These are phyloP conservation scores for Rhizopogon vinicolor DNA, from an alignment of 768 basidiomycete genomes.

Conservation along the genomic window DNA sequence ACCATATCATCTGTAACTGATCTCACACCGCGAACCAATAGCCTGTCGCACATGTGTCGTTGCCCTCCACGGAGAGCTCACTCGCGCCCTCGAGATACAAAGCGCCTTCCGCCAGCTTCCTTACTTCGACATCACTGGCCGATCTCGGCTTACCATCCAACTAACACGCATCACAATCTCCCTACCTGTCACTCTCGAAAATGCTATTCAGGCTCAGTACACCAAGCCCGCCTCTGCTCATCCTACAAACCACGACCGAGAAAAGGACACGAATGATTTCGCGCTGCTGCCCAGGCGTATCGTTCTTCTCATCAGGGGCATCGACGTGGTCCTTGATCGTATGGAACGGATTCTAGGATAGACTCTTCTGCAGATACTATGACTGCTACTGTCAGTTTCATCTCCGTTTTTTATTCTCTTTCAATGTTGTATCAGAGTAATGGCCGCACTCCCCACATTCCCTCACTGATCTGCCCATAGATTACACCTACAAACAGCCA, in stretches of 20 bases:
- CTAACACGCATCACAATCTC: conserved; percentile 73
- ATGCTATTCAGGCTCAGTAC: conserved; percentile 51
- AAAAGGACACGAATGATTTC: conserved; percentile 13
- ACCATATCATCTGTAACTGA: neutral
- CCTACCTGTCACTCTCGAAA: conserved; percentile 71
- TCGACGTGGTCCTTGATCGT: conserved; percentile 59
- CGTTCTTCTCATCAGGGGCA: conserved; percentile 54
- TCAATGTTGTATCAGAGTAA: neutral
- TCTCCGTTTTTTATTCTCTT: neutral
- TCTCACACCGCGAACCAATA: conserved; percentile 21
- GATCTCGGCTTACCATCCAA: conserved; percentile 71
- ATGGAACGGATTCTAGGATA: conserved; percentile 53
- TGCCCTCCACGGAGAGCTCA: conserved; percentile 66
- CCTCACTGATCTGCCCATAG: neutral
- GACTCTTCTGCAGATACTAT: neutral
- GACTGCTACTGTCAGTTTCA: neutral
- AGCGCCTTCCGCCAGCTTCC: conserved; percentile 69
- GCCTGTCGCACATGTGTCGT: conserved; percentile 76
- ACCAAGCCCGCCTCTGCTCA: conserved; percentile 5
- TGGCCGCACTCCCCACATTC: no score
- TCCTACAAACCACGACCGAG: conserved; percentile 14
- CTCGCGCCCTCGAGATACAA: conserved; percentile 80
- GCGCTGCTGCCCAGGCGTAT: conserved; percentile 53
- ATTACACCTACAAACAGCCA: neutral
- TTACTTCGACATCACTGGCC: conserved; percentile 73